Evolutionary conservation across 257 asterid species (phyloP).

Genomic region (Jaltomata sinuosa): DNA sequence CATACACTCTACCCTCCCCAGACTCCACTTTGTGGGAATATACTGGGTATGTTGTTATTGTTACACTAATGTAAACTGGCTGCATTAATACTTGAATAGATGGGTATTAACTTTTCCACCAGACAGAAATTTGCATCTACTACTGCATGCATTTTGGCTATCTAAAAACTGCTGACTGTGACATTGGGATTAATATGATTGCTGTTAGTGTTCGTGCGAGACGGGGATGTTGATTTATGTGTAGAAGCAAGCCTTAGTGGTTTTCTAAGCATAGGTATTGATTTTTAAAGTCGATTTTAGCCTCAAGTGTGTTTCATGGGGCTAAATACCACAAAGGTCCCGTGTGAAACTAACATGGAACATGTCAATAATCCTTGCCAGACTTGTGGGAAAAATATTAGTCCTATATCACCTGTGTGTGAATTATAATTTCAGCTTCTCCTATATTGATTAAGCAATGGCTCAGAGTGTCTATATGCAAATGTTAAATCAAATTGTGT

Average conservation of each 20-base stretch:
- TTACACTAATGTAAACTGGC: no score
- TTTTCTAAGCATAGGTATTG: not conserved
- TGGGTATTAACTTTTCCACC: not conserved
- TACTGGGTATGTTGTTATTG: no score
- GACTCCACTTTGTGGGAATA: no score
- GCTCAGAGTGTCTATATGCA: not conserved
- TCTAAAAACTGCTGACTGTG: not conserved
- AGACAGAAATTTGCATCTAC: not conserved
- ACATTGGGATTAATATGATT: not conserved
- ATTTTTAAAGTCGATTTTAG: not conserved
- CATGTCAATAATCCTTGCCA: not conserved
- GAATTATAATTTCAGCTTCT: not conserved
- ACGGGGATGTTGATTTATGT: not conserved
- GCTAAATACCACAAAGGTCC: not conserved
- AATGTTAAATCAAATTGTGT: not conserved
- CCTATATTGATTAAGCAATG: not conserved
- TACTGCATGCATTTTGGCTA: not conserved
- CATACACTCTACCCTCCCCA: no score
- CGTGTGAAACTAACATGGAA: not conserved
- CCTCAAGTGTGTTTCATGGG: not conserved
- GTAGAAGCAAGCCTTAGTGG: not conserved
- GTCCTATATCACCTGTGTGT: not conserved
- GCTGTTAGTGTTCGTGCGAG: not conserved
- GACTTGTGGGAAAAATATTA: not conserved
- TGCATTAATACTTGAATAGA: no score